Evolutionary conservation across 1,284 basidiomycete genomes (phyloP).

Genomic region (Sporisorium reilianum): DNA sequence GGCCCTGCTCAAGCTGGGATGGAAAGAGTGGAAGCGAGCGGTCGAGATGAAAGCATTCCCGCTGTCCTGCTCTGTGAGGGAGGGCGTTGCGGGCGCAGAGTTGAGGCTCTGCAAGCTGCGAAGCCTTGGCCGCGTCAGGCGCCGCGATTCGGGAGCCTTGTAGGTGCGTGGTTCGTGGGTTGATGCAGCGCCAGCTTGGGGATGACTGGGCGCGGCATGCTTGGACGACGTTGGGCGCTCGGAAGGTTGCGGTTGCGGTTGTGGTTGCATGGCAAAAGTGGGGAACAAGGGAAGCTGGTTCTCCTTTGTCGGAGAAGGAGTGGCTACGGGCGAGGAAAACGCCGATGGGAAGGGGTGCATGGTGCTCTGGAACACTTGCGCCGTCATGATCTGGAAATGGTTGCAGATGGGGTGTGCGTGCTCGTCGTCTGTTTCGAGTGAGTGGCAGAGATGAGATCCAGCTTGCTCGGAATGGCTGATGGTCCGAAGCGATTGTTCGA

Average conservation of each 20-base stretch:
- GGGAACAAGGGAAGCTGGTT: constrained; percentile 19
- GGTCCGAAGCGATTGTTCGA: not conserved
- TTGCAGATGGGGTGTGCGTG: not conserved
- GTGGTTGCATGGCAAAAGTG: not conserved
- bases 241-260: constrained; percentile 5
- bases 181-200: not conserved
- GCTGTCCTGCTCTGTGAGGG: constrained; percentile 44
- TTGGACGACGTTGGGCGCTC: constrained; percentile 4
- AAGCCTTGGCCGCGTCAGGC: constrained; percentile 30
- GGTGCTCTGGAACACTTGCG: constrained; percentile 37
- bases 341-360: constrained; percentile 43
- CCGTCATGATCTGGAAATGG: constrained; percentile 29
- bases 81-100: constrained; percentile 41
- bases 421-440: not conserved
- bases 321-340: constrained; percentile 35
- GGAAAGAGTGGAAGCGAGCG: constrained; percentile 22
- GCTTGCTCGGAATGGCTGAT: not conserved
- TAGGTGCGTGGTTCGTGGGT: constrained; percentile 6
- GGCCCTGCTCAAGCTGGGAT: constrained; percentile 27
- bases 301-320: constrained; percentile 42
- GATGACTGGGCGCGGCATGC: constrained; percentile 13
- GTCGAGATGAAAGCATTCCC: constrained; percentile 32
- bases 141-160: constrained; percentile 13
- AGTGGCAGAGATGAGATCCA: not conserved
- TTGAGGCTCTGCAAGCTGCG: constrained; percentile 51